These are phyloP conservation scores for Pseudoperonospora humuli DNA, from an alignment of 352 stramenopile species.

Conservation along the genomic window DNA sequence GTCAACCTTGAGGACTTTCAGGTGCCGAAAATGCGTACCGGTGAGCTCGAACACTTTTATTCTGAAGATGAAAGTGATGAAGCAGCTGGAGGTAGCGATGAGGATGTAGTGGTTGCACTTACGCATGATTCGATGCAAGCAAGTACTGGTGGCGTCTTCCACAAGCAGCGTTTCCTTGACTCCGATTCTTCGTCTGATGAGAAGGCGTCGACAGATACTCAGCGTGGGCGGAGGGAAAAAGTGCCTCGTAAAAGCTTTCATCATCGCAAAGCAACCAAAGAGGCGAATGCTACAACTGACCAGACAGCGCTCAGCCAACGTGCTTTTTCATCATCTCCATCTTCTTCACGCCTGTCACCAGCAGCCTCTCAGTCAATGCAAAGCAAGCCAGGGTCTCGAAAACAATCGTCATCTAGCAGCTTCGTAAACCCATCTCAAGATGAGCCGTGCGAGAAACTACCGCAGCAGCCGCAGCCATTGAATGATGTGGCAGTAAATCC, in stretches of 20 bases:
- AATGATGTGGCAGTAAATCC: neutral
- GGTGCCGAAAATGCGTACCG: conserved; percentile 42
- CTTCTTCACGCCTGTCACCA: conserved; percentile 1
- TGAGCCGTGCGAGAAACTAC: neutral
- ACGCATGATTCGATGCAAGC: conserved; percentile 22
- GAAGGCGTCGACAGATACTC: conserved; percentile 1
- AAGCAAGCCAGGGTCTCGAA: conserved; percentile 5
- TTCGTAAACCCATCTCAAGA: neutral
- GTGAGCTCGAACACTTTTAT: conserved; percentile 73
- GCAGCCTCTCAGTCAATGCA: conserved; percentile 7
- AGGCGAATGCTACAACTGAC: neutral
- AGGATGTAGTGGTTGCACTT: conserved; percentile 45
- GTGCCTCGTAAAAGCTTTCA: conserved; percentile 1
- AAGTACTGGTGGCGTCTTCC: conserved; percentile 24
- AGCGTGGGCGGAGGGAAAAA: conserved; percentile 5
- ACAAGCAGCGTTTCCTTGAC: conserved; percentile 72
- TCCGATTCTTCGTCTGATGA: conserved; percentile 47
- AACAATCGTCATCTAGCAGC: conserved; percentile 3
- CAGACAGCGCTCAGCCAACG: neutral
- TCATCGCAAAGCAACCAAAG: conserved; percentile 5
- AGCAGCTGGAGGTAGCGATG: conserved; percentile 31
- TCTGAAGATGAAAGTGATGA: conserved; percentile 64
- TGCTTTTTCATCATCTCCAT: neutral
- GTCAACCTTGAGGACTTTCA: conserved; percentile 75
- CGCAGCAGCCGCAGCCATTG: neutral